phyloP scores from a whole-genome alignment of 768 basidiomycete species.

The Hygrophoropsis aurantiaca region DNA sequence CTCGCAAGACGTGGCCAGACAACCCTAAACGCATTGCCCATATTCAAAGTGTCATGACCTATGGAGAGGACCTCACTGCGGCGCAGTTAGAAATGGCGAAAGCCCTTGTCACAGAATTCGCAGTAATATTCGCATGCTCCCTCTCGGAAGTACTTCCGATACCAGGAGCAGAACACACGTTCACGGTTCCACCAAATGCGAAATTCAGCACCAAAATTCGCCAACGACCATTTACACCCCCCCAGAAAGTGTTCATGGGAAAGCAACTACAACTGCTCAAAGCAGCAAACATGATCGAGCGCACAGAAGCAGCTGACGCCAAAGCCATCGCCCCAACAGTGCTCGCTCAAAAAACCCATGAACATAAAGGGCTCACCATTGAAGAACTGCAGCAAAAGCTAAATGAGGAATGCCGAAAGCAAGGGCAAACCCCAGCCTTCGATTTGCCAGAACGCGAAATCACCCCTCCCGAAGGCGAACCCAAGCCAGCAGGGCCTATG shows the following conservation, averaged over 20 bases:
- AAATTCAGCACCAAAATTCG: slow-evolving; percentile 31
- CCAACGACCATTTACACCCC: slow-evolving; percentile 30
- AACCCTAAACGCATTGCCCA: slow-evolving; percentile 15
- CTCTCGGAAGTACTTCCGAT: slow-evolving; percentile 37
- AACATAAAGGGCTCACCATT: slow-evolving; percentile 1
- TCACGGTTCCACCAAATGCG: slow-evolving; percentile 28
- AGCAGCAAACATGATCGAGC: slow-evolving; percentile 25
- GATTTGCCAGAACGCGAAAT: not conserved
- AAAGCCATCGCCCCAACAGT: slow-evolving; percentile 9
- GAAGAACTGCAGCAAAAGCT: slow-evolving; percentile 7
- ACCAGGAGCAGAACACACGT: slow-evolving; percentile 27
- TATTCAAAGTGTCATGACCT: slow-evolving; percentile 13
- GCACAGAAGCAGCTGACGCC: slow-evolving; percentile 8
- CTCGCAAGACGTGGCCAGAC: slow-evolving; percentile 16
- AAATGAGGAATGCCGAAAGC: slow-evolving; percentile 9
- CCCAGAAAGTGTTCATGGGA: slow-evolving; percentile 31
- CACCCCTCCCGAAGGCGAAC: no score
- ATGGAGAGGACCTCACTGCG: slow-evolving; percentile 29
- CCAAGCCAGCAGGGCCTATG: not conserved
- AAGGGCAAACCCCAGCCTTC: not conserved
- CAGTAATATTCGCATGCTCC: slow-evolving; percentile 40
- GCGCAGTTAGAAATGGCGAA: slow-evolving; percentile 21
- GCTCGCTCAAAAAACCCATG: slow-evolving; percentile 13
- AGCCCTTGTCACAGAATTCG: slow-evolving; percentile 25
- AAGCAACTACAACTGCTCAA: slow-evolving; percentile 33